phyloP scores from a whole-genome alignment of 2,329 filamentous ascomycete species.

The Phaeosphaeria sp. region DNA sequence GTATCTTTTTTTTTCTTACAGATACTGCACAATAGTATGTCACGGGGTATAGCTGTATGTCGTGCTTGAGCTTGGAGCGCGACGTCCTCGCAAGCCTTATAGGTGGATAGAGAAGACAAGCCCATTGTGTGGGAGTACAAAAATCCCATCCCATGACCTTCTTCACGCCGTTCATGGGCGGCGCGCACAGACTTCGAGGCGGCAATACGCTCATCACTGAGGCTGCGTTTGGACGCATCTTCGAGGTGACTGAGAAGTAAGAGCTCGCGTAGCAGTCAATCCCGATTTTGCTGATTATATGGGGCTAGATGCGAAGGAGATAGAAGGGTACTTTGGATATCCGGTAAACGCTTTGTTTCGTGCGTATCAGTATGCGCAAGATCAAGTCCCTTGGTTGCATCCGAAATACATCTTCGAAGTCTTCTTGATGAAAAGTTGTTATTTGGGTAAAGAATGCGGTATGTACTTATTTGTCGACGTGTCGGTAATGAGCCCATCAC shows the following conservation, averaged over 20 bases:
- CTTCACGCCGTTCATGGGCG: conserved; percentile 58
- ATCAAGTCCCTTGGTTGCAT: too few relatives aligned
- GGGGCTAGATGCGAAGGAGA: conserved; percentile 39
- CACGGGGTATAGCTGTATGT: too few relatives aligned
- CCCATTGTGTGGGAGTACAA: conserved; percentile 54
- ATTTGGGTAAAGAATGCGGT: too few relatives aligned
- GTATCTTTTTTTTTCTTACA: too few relatives aligned
- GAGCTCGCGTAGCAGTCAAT: conserved; percentile 54
- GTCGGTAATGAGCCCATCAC: too few relatives aligned
- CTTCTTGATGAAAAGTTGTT: too few relatives aligned
- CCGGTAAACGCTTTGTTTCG: conserved; percentile 54
- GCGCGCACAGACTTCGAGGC: conserved; percentile 50
- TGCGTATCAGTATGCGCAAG: conserved; percentile 52
- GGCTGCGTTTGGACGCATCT: conserved; percentile 52
- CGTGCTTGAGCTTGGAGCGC: too few relatives aligned
- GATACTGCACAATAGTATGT: too few relatives aligned
- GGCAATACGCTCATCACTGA: conserved; percentile 55
- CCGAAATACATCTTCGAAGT: too few relatives aligned
- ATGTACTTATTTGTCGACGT: too few relatives aligned
- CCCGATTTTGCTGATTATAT: conserved; percentile 51
- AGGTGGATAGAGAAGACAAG: conserved; percentile 49
- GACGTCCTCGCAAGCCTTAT: conserved; percentile 18
- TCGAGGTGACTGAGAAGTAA: conserved; percentile 53
- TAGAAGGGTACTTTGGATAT: conserved; percentile 50
- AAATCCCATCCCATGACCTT: conserved; percentile 50